A percentile compares a stretch with the other conserved stretches of the same genome.
phyloP scores from a whole-genome alignment of 495 filamentous ascomycete genomes.

The Aspergillus nidulans region DNA sequence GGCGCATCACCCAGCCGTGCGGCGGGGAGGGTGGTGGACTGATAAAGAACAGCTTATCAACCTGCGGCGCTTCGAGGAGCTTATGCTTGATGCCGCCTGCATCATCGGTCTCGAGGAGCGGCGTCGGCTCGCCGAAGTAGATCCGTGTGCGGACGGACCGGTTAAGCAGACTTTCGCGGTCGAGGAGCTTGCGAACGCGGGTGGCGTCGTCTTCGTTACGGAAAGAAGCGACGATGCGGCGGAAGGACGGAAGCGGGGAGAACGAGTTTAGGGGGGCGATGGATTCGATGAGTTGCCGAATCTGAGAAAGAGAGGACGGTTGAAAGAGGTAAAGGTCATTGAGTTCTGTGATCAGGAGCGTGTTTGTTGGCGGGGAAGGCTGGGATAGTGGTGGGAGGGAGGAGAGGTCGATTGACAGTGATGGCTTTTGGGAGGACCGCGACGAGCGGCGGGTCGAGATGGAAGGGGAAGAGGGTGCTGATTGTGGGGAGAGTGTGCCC shows the following conservation, averaged over 20 bases:
- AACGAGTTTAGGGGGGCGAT: conserved; percentile 76
- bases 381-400: conserved; percentile 71
- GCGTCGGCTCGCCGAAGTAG: conserved; percentile 84
- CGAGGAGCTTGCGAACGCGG: conserved; percentile 63
- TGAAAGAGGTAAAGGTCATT: conserved; percentile 74
- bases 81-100: conserved; percentile 32
- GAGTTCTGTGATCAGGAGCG: conserved; percentile 87
- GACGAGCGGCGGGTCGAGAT: conserved; percentile 41
- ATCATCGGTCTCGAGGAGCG: conserved; percentile 55
- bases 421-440: conserved; percentile 35
- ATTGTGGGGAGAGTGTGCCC: conserved; percentile 22
- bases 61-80: conserved; percentile 76
- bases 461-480: conserved; percentile 25
- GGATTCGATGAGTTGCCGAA: conserved; percentile 64
- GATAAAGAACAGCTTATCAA: conserved; percentile 95
- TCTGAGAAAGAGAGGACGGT: conserved; percentile 65
- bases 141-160: conserved; percentile 59
- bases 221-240: conserved; percentile 90
- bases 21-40: conserved; percentile 87
- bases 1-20: conserved; percentile 84
- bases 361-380: conserved; percentile 85
- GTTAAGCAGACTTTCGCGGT: conserved; percentile 65
- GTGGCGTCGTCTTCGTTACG: conserved; percentile 67
- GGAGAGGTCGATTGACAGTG: conserved; percentile 78
- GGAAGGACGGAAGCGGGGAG: conserved; percentile 88